Evolutionary conservation across 2,329 filamentous ascomycete genomes (phyloP), one percentile per base, ranked within the genome.

Genomic region (Bipolaris oryzae): DNA sequence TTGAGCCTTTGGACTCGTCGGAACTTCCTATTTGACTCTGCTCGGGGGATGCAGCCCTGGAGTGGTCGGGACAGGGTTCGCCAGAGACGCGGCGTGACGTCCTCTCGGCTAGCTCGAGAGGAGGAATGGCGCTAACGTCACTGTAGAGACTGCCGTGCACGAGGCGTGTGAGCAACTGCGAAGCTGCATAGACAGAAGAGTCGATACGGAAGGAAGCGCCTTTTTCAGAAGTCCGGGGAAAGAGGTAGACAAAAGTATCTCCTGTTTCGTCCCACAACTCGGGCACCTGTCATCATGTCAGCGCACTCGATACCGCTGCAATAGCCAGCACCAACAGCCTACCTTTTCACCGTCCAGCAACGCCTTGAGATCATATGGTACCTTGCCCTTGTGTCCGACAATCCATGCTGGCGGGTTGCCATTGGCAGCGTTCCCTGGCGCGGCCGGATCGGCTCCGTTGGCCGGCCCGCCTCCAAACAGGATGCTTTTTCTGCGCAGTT

Each of bases 241-340:
- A 87, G 13, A 88, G 78, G 64, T 88, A 85, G n/a, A 89, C 79
- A 58, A 82, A 80, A 13, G 85, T 87, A 69, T 88, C 85, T n/a
- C 83, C 86, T 44, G 80, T 71, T 3, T 86, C 82, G 62, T 87
- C 84, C 86, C 86, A 89, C 7, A 88, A 71, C 65, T 88, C 86
- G 5, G 78, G 69, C 15, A 86, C 78, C 82, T 84, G 60, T 63
- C 20, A 21, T 28, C 11, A 31, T 42, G 51, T 66, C 53, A 67
- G 65, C 55, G 50, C 21, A 41, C 37, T 33, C 39, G 50, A 38
- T 51, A 50, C 21, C 41, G n/a, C 39, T 21, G 7, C 39, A 28
- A 18, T 50, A 23, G 23, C 43, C 20, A 65, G 57, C 37, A 38
- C 28, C 31, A 23, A 16, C 50, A 55, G 50, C 48, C 43, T 76